Evolutionary conservation across 2,329 filamentous ascomycete genomes (phyloP).

Genomic region (Ambrosiella xylebori): DNA sequence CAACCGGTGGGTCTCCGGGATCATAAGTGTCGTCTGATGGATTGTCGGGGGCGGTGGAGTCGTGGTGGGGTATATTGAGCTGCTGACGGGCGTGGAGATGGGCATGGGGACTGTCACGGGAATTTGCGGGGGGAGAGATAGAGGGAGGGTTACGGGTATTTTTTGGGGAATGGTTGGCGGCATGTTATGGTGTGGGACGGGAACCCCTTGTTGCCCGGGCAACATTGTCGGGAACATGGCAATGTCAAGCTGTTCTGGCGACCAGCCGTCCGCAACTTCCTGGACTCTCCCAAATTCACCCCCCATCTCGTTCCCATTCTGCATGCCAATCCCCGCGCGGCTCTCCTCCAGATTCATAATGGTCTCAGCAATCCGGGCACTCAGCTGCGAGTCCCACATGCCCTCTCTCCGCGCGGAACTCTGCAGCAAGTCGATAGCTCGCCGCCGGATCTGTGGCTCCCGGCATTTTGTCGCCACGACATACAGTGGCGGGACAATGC

Average conservation of each 20-base stretch:
- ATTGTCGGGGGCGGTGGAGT: neutral
- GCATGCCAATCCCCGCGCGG: constrained; percentile 17
- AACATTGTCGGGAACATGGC: too few relatives aligned
- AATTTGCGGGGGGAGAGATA: neutral
- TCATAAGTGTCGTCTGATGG: constrained; percentile 12
- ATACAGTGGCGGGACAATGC: constrained; percentile 47
- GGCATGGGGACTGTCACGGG: neutral
- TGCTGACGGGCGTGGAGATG: neutral
- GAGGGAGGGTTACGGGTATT: neutral
- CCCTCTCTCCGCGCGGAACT: constrained; percentile 46
- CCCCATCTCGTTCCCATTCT: neutral
- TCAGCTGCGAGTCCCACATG: constrained; percentile 50
- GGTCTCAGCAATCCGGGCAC: constrained; percentile 38
- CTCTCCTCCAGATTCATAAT: constrained; percentile 38
- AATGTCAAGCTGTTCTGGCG: too few relatives aligned
- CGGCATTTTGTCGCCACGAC: constrained; percentile 51
- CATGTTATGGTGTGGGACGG: neutral
- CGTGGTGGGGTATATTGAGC: neutral
- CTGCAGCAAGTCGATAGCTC: constrained; percentile 43
- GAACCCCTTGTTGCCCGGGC: neutral
- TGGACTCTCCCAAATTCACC: neutral
- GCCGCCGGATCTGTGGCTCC: constrained; percentile 36
- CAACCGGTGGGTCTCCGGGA: constrained; percentile 37
- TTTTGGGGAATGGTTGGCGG: neutral
- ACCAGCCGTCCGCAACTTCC: neutral